Evolutionary conservation across 1,284 basidiomycete genomes (phyloP), one percentile per base, ranked within the genome.

Genomic region (Porogramme epimiltina): DNA sequence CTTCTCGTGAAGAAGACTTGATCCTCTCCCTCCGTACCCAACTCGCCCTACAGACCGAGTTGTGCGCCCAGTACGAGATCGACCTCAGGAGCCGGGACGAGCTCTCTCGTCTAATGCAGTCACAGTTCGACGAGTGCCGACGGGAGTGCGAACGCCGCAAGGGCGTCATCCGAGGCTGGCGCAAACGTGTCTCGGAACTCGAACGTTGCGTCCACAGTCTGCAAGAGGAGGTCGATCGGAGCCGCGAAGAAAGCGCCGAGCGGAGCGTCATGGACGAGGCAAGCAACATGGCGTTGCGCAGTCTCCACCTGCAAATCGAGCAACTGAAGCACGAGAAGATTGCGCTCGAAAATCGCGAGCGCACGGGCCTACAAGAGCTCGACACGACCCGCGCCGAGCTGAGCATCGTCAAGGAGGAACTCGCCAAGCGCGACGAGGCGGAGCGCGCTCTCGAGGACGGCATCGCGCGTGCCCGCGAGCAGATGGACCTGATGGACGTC

Each of bases 251-350:
- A 60, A 85, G 79, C 61, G 70, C 83, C 69, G 88, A 89, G 61
- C 73, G 87, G 36, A 89, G 85, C 54, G 67, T 89, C 36, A 87
- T 89, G 82, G 89, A 91, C 60, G 87, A 87, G 59, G 88, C 88
- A 1, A 87, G 84, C 52, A 77, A 83, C 1, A 82, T 85, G 62
- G 87, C 87, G 1, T 61, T 91, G 54, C 72, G 81, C 24, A 80
- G 80, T 71, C 71, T 91, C 28, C 88, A 91, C 61, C 67, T 75
- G 20, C 82, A 80, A 52, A 86, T 89, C 53, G 76, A 75, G 4
- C 73, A 72, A 23, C 70, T 88, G 26, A 84, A 89, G 63, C 72
- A 74, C 31, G 87, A 87, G 72, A 81, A 79, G 67, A 64, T 58
- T 1, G 80, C 80, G 3, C 72, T 73, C 62, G 66, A 68, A 47